Evolutionary conservation across 768 basidiomycete genomes (phyloP).

Genomic region (Mycena belliarum): DNA sequence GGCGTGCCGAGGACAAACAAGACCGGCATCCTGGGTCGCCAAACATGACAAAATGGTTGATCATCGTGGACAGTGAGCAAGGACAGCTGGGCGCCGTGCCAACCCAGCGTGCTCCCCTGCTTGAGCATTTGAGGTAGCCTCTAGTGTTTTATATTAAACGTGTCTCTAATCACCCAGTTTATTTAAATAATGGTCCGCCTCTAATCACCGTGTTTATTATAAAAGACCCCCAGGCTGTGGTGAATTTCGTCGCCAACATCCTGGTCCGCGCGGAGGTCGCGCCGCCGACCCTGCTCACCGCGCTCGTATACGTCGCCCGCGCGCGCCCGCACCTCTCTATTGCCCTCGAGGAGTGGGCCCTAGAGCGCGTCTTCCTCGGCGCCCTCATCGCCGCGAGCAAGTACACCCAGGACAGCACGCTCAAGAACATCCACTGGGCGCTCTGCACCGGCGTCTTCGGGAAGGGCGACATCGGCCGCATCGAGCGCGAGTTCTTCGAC

Average conservation of each 20-base stretch:
- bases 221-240: neutral
- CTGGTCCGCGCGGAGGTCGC: constrained; percentile 13
- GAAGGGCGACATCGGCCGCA: constrained; percentile 6
- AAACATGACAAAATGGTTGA: neutral
- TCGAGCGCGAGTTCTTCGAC: constrained; percentile 15
- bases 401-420: constrained; percentile 13
- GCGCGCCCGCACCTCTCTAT: constrained; percentile 13
- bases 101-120: neutral
- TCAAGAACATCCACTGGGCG: constrained; percentile 18
- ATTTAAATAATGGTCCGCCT: neutral
- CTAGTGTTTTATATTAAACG: neutral
- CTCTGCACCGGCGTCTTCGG: constrained; percentile 14
- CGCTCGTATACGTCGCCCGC: constrained; percentile 7
- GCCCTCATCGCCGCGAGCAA: constrained; percentile 12
- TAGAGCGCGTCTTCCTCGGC: constrained; percentile 15
- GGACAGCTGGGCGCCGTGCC: neutral
- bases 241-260: constrained; percentile 1
- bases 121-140: neutral
- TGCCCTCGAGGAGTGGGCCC: constrained; percentile 11
- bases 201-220: neutral
- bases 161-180: neutral
- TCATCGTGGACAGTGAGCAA: neutral
- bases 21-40: neutral
- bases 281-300: constrained; percentile 4
- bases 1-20: too few relatives aligned